phyloP scores from a whole-genome alignment of 1,284 basidiomycete species.

The Naganishia albida region DNA sequence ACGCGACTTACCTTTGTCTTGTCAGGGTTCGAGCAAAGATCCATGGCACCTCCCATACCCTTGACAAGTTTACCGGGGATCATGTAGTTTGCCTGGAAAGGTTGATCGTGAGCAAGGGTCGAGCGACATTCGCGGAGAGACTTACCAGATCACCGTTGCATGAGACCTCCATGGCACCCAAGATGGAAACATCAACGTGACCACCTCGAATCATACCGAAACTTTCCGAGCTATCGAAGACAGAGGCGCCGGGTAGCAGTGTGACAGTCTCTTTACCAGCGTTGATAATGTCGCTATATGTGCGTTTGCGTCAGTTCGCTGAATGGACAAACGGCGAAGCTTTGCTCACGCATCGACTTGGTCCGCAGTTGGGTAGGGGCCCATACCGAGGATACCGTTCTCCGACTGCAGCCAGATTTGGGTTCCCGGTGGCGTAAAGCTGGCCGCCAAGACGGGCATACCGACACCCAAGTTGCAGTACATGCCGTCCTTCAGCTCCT shows the following conservation, averaged over 20 bases:
- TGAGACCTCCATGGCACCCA: constrained; percentile 89
- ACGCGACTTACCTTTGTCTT: constrained; percentile 59
- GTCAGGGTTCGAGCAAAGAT: constrained; percentile 89
- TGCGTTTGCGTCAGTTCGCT: background rate
- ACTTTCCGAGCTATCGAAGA: constrained; percentile 65
- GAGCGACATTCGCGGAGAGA: background rate
- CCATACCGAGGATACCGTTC: constrained; percentile 94
- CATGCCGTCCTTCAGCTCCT: constrained; percentile 86
- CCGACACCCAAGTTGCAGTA: constrained; percentile 74
- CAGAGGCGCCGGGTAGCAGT: constrained; percentile 83
- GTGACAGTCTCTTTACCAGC: constrained; percentile 96
- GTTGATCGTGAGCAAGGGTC: constrained; percentile 45
- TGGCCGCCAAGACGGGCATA: constrained; percentile 91
- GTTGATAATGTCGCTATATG: constrained; percentile 80
- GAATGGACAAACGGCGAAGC: background rate
- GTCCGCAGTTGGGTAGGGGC: constrained; percentile 83
- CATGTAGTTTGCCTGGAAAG: constrained; percentile 82
- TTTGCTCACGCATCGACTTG: constrained; percentile 82
- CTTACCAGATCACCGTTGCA: constrained; percentile 75
- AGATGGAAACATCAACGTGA: constrained; percentile 90
- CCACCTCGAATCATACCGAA: constrained; percentile 97
- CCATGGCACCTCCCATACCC: constrained; percentile 95
- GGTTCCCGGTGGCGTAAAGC: constrained; percentile 74
- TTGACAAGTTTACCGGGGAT: constrained; percentile 90
- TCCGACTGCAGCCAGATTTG: constrained; percentile 91